Evolutionary conservation across 805 yeast species (phyloP), one percentile per base, ranked within the genome.

Genomic region (Trichomonascus vanleenenianus): DNA sequence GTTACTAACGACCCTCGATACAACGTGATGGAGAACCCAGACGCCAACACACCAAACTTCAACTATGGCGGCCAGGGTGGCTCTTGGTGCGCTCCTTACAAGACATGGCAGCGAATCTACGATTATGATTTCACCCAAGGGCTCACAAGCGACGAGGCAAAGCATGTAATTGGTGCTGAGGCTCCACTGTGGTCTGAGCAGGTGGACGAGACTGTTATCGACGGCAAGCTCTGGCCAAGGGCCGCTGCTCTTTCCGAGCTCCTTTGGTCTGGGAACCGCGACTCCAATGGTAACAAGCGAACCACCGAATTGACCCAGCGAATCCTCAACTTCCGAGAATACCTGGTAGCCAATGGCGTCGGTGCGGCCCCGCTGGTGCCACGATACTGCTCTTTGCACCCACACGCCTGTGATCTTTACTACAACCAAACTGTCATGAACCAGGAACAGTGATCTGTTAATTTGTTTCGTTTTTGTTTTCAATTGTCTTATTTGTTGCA

Each of bases 71-170:
- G 59, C 2, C 31, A 39, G 33, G 70, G 67, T 19, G 71, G 71
- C 6, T 61, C 67, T 2, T 67, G 70, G 68, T 68, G 73, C 50
- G 67, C 60, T 22, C 73, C 74, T 6, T 70, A 70, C 57, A 70
- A 68, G 52, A 65, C 68, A 1, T 70, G 71, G 71, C 73, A 69
- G 50, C 51, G 68, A 42, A 67, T 70, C 38, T 69, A 68, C 51
- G 54, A 57, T 46, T 67, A 52, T 44, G 72, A 68, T 46, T 55
- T 68, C 43, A 50, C 63, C 14, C 56, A 54, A 10, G 57, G 56
- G 40, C 57, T 69, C 34, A 66, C 68, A 12, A 56, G 46, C 1
- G 56, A 42, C 5, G 65, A 69, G 52, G 48, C 50, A 9, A 22
- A 38, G 15, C 68, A 61, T 39, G 57, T 70, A 19, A 41, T 67